A percentile compares a stretch with the other conserved stretches of the same genome.
Evolutionary conservation across 2,329 filamentous ascomycete genomes (phyloP).

Genomic region (Diaporthe sp.): DNA sequence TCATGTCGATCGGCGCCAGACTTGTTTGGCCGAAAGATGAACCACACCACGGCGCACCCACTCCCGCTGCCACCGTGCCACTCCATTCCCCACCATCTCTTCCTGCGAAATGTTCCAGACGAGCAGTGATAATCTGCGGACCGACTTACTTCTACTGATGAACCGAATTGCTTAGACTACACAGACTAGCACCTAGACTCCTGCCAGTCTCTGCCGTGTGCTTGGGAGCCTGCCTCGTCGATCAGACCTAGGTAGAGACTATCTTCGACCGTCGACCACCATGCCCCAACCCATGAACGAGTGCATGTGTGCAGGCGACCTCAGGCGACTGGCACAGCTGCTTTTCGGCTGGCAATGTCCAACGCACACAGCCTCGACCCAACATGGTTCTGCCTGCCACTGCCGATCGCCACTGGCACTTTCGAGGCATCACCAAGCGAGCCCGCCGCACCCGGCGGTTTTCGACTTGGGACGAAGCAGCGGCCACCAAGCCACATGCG

Average conservation of each 20-base stretch:
- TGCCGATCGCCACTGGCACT: background rate
- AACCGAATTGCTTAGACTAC: no score
- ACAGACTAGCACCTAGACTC: no score
- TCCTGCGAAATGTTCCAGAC: background rate
- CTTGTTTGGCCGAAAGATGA: conserved; percentile 37
- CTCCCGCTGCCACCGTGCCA: background rate
- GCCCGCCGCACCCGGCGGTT: conserved; percentile 7
- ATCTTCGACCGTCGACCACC: no score
- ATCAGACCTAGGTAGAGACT: no score
- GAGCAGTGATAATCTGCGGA: background rate
- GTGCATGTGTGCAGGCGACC: no score
- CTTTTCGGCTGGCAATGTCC: background rate
- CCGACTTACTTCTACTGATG: background rate
- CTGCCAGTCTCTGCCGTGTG: background rate
- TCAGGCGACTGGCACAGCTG: no score
- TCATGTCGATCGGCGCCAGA: conserved; percentile 29
- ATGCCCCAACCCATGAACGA: no score
- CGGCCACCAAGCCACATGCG: conserved; percentile 4
- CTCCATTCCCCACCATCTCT: background rate
- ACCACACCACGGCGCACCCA: conserved; percentile 14
- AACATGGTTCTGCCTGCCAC: conserved; percentile 14
- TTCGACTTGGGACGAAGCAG: conserved; percentile 31
- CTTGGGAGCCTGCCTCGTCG: no score
- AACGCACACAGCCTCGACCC: background rate
- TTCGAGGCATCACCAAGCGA: conserved; percentile 6